Conservation (phyloP, 2,329 filamentous ascomycete genomes). For the Xylaria sp. region DNA sequence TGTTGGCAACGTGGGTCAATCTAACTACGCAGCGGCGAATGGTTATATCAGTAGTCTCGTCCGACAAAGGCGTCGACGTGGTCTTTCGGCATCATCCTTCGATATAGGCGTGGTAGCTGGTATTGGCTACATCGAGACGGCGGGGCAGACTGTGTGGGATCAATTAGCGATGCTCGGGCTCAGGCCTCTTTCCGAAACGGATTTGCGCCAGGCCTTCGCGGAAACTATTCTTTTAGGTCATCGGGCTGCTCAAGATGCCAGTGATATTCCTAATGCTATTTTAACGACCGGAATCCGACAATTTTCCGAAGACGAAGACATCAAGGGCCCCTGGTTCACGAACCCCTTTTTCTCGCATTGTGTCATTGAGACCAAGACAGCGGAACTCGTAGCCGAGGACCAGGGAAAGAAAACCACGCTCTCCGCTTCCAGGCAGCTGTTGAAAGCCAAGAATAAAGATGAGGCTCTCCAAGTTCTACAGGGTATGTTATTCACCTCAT, state of each 20-base stretch:
- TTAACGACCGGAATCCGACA: conserved; percentile 18
- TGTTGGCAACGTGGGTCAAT: conserved; percentile 20
- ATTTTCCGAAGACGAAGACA: conserved; percentile 18
- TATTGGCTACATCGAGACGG: conserved; percentile 30
- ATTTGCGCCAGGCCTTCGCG: conserved; percentile 20
- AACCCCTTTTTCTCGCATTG: conserved; percentile 38
- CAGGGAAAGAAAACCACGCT: conserved; percentile 11
- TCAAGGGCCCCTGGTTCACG: conserved; percentile 29
- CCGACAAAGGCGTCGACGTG: conserved; percentile 9
- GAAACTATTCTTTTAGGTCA: conserved; percentile 26
- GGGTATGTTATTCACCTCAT: conserved; percentile 7
- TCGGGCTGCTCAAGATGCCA: conserved; percentile 18
- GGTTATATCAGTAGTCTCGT: conserved; percentile 7
- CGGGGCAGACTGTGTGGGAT: conserved; percentile 13
- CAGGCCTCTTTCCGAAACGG: conserved; percentile 20
- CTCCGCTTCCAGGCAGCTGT: conserved; percentile 6
- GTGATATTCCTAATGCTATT: background rate
- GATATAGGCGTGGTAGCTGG: conserved; percentile 25
- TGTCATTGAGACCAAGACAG: conserved; percentile 18
- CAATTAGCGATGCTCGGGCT: conserved; percentile 9
- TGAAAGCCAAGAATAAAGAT: conserved; percentile 1
- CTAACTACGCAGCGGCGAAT: conserved; percentile 14
- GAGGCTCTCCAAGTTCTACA: conserved; percentile 8
- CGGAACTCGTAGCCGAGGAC: background rate
- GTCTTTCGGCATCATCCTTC: conserved; percentile 14